A percentile compares a stretch with the other conserved stretches of the same genome.
These are phyloP conservation scores for Monilinia aucupariae DNA, from an alignment of 2,329 filamentous ascomycete genomes.

Conservation along the genomic window DNA sequence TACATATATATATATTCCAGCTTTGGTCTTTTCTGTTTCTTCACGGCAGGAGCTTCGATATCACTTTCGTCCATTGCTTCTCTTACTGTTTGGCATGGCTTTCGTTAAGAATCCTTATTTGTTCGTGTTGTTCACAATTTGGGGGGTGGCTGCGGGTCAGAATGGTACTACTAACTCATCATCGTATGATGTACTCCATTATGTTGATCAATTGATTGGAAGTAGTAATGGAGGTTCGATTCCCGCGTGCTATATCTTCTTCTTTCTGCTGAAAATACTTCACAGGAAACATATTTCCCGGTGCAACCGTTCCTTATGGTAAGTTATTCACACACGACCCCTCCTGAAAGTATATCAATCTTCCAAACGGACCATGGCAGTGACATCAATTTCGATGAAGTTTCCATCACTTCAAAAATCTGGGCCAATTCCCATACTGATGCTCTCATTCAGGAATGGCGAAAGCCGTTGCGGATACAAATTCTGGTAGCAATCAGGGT, in stretches of 20 bases:
- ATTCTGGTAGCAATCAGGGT: slow-evolving; percentile 48
- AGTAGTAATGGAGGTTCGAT: slow-evolving; percentile 46
- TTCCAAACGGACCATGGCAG: neutral
- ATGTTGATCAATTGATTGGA: slow-evolving; percentile 49
- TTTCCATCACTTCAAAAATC: neutral
- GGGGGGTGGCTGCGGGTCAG: slow-evolving; percentile 17
- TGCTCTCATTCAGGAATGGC: slow-evolving; percentile 36
- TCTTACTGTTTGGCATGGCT: slow-evolving; percentile 17
- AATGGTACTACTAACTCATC: slow-evolving; percentile 20
- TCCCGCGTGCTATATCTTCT: neutral
- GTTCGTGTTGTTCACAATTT: slow-evolving; percentile 6
- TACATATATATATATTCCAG: neutral
- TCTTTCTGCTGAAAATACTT: neutral
- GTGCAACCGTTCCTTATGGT: slow-evolving; percentile 49
- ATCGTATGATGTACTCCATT: slow-evolving; percentile 38
- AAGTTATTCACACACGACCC: neutral
- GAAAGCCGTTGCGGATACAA: slow-evolving; percentile 52
- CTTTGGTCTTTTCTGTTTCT: neutral
- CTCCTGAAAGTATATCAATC: neutral
- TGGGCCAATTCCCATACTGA: slow-evolving; percentile 1
- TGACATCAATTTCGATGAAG: neutral
- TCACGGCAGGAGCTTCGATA: neutral
- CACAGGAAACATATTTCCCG: slow-evolving; percentile 48
- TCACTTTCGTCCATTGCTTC: neutral
- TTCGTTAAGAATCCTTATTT: neutral